phyloP scores from a whole-genome alignment of 1,139 yeast species.

The Komagataea norvegica region DNA sequence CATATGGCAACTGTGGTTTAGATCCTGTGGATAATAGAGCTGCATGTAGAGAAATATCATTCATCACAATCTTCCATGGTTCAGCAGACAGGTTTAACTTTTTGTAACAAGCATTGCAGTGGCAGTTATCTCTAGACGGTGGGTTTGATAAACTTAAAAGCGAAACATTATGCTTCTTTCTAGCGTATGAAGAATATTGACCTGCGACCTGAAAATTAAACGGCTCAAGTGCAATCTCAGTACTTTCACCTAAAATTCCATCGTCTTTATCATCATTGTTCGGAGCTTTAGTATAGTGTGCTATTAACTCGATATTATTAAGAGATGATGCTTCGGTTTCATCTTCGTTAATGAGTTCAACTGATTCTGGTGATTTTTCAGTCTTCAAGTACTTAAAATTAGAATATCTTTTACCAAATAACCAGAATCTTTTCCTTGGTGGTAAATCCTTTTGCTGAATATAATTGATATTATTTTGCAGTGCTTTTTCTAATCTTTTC shows the following conservation, averaged over 20 bases:
- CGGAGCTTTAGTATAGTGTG: slow-evolving; percentile 13
- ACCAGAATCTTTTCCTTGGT: slow-evolving; percentile 11
- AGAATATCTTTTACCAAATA: slow-evolving; percentile 13
- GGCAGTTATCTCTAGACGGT: slow-evolving; percentile 7
- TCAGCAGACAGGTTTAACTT: slow-evolving; percentile 10
- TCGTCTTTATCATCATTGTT: background rate
- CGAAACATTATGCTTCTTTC: slow-evolving; percentile 11
- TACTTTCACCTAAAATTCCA: background rate
- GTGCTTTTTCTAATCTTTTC: slow-evolving; percentile 6
- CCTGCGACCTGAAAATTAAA: slow-evolving; percentile 6
- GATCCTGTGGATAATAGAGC: slow-evolving; percentile 47
- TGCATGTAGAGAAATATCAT: slow-evolving; percentile 47
- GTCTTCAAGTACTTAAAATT: slow-evolving; percentile 6
- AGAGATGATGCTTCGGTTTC: background rate
- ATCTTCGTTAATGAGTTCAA: slow-evolving; percentile 6
- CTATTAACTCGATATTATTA: slow-evolving; percentile 20
- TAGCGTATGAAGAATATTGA: slow-evolving; percentile 15
- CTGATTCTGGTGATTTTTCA: slow-evolving; percentile 13
- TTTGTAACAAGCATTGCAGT: slow-evolving; percentile 7
- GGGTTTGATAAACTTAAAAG: slow-evolving; percentile 14
- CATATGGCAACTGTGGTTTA: slow-evolving; percentile 23
- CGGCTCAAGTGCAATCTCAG: background rate
- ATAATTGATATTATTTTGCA: slow-evolving; percentile 17
- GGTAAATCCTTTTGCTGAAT: slow-evolving; percentile 11
- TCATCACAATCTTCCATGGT: slow-evolving; percentile 40